phyloP scores from a whole-genome alignment of 1,284 basidiomycete genomes.

The Pascua guehoae region DNA sequence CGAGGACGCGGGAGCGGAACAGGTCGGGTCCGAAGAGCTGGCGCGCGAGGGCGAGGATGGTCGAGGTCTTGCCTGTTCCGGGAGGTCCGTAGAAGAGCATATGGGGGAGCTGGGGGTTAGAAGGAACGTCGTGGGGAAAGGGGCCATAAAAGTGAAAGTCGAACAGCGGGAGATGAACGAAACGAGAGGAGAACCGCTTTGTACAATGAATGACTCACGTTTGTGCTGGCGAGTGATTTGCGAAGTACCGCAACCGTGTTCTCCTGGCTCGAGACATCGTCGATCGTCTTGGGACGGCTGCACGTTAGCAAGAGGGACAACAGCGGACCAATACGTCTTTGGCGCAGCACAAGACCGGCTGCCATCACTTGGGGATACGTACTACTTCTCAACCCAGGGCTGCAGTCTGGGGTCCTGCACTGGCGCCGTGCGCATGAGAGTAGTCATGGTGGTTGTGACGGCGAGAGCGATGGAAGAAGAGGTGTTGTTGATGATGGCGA shows the following conservation, averaged over 20 bases:
- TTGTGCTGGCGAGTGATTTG: slow-evolving; percentile 87
- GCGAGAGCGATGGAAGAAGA: neutral
- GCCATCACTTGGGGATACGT: slow-evolving; percentile 19
- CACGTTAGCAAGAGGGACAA: neutral
- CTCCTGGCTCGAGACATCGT: slow-evolving; percentile 95
- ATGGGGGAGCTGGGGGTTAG: slow-evolving; percentile 73
- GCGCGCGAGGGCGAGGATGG: slow-evolving; percentile 88
- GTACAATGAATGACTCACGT: slow-evolving; percentile 57
- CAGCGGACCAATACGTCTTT: neutral
- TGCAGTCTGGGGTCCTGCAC: slow-evolving; percentile 62
- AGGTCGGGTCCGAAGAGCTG: slow-evolving; percentile 73
- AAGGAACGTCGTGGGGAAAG: no score
- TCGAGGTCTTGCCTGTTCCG: slow-evolving; percentile 95
- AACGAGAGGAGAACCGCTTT: neutral
- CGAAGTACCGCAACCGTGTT: slow-evolving; percentile 88
- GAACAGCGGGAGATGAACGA: neutral
- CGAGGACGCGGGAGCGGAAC: slow-evolving; percentile 65
- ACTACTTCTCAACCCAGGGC: slow-evolving; percentile 99
- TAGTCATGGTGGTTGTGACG: slow-evolving; percentile 7
- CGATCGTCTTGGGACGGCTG: slow-evolving; percentile 95
- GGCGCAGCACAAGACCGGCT: neutral
- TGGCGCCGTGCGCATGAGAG: slow-evolving; percentile 1
- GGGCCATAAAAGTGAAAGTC: neutral
- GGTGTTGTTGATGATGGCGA: neutral
- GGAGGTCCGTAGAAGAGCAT: slow-evolving; percentile 99